Conservation (phyloP, 371 early-diverging fungal species). For the Apophysomyces ossiformis region DNA sequence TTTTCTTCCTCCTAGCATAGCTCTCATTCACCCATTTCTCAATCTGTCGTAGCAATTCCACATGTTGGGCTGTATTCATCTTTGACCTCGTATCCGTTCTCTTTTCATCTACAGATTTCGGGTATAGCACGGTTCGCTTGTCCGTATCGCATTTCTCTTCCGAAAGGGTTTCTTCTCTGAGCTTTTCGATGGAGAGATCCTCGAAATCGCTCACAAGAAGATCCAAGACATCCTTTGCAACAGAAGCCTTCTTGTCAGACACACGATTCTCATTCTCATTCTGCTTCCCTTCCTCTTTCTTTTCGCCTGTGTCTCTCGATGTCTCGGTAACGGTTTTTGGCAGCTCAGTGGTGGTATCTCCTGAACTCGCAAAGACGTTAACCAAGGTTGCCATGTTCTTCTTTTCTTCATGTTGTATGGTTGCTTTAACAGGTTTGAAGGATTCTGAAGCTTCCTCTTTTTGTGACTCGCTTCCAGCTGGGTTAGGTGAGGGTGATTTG, state of each 20-base stretch:
- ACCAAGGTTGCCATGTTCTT: constrained; percentile 39
- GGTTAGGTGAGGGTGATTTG: constrained; percentile 9
- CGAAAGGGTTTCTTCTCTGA: neutral
- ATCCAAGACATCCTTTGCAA: constrained; percentile 24
- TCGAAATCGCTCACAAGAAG: constrained; percentile 21
- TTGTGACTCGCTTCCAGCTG: constrained; percentile 18
- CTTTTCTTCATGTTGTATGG: constrained; percentile 30
- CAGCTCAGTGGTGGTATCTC: constrained; percentile 7
- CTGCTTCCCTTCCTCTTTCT: constrained; percentile 1
- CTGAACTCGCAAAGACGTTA: constrained; percentile 34
- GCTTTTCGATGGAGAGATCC: constrained; percentile 3
- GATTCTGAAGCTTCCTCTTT: constrained; percentile 26
- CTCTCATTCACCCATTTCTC: constrained; percentile 32
- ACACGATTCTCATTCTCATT: neutral
- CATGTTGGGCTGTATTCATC: constrained; percentile 20
- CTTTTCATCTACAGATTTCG: constrained; percentile 5
- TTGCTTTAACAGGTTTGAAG: constrained; percentile 27
- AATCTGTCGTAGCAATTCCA: constrained; percentile 22
- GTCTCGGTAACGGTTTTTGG: too few relatives aligned
- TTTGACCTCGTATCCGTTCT: neutral
- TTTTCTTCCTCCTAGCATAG: constrained; percentile 17
- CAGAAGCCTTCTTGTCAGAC: constrained; percentile 2
- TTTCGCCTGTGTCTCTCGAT: constrained; percentile 1
- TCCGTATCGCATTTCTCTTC: neutral
- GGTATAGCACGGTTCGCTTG: constrained; percentile 3